Evolutionary conservation across 345 rosid genomes (phyloP).

Genomic region (Hibiscus trionum): DNA sequence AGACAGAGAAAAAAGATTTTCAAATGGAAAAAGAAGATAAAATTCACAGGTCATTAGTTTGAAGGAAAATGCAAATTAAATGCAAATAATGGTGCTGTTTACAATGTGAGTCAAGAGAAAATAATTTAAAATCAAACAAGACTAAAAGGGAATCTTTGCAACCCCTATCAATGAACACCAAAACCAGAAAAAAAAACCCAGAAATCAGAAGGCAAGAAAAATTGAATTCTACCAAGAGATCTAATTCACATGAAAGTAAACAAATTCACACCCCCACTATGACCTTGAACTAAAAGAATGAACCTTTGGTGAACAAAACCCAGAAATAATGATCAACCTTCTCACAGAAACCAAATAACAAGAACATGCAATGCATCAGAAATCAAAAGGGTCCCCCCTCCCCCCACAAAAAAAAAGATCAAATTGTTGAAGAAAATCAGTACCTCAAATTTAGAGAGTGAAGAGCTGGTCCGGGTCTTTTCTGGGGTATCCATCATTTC

Average conservation of each 20-base stretch:
- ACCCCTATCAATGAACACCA: not conserved
- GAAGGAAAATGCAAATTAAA: not conserved
- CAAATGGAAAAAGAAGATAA: not conserved
- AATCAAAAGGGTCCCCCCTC: not conserved
- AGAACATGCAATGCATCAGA: slow-evolving; percentile 8
- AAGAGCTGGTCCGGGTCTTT: slow-evolving; percentile 53
- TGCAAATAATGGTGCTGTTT: not conserved
- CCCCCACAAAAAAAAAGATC: not conserved
- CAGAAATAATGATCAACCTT: not conserved
- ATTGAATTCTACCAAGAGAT: not conserved
- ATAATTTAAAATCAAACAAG: not conserved
- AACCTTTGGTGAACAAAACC: not conserved
- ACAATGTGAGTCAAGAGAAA: not conserved
- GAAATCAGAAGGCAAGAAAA: not conserved
- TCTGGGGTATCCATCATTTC: slow-evolving; percentile 71
- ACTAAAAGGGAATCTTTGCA: not conserved
- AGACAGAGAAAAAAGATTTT: not conserved
- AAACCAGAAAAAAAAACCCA: not conserved
- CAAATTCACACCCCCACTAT: not conserved
- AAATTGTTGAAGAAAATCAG: not conserved
- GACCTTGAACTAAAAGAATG: slow-evolving; percentile 9
- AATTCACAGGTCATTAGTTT: not conserved
- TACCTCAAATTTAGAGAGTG: slow-evolving; percentile 81
- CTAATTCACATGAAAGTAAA: slow-evolving; percentile 2
- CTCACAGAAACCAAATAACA: not conserved